Evolutionary conservation across 352 stramenopile genomes (phyloP).

Genomic region (Nothophytophthora sp.): DNA sequence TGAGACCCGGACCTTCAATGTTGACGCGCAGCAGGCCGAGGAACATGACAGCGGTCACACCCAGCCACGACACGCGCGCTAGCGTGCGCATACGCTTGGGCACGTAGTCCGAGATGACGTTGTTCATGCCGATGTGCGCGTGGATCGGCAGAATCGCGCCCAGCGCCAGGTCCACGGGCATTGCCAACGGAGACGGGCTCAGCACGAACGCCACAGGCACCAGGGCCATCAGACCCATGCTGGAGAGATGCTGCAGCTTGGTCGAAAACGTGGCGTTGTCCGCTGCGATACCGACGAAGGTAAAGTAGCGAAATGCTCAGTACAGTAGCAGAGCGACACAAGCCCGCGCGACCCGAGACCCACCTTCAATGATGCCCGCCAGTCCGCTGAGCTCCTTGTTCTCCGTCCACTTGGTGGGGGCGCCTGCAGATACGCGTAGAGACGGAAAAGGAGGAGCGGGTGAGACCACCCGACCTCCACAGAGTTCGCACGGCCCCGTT

Average conservation of each 20-base stretch:
- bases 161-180: conserved; percentile 82
- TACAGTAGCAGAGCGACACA: no score
- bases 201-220: conserved; percentile 75
- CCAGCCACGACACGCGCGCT: conserved; percentile 66
- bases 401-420: conserved; percentile 72
- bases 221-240: conserved; percentile 50
- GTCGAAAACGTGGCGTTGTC: conserved; percentile 70
- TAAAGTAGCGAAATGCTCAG: no score
- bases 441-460: neutral
- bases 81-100: conserved; percentile 75
- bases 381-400: conserved; percentile 78
- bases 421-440: conserved; percentile 28
- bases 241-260: conserved; percentile 73
- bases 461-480: conserved; percentile 20
- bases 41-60: conserved; percentile 77
- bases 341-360: no score
- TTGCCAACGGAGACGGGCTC: conserved; percentile 66
- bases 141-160: conserved; percentile 88
- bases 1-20: conserved; percentile 81
- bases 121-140: conserved; percentile 94
- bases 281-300: conserved; percentile 29
- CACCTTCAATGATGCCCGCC: conserved; percentile 72
- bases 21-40: conserved; percentile 86
- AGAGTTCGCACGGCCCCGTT: neutral
- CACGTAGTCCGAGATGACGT: conserved; percentile 94